Evolutionary conservation across 2,329 filamentous ascomycete genomes (phyloP).

Genomic region (Pseudogymnoascus sp.): DNA sequence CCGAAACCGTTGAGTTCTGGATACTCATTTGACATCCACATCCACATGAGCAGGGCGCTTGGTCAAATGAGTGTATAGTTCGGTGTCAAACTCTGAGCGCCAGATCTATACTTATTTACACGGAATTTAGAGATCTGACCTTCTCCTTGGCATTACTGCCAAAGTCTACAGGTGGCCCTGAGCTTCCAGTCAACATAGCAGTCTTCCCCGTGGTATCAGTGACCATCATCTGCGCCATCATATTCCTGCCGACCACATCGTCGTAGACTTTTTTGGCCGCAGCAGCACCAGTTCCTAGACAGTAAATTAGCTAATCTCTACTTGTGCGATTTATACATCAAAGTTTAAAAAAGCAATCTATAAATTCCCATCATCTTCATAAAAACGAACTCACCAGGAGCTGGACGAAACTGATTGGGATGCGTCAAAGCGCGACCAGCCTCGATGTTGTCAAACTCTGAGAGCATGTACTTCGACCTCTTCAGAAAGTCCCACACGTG

Average conservation of each 20-base stretch:
- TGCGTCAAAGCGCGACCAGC: constrained; percentile 29
- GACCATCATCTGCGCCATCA: constrained; percentile 20
- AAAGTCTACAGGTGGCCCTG: constrained; percentile 17
- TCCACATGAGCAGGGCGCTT: not conserved
- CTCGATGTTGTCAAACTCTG: constrained; percentile 35
- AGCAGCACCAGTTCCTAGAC: constrained; percentile 16
- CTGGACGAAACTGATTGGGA: constrained; percentile 31
- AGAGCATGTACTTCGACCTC: constrained; percentile 37
- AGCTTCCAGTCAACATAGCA: constrained; percentile 16
- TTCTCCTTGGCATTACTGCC: constrained; percentile 17
- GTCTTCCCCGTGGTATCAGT: constrained; percentile 20
- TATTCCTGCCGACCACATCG: constrained; percentile 20
- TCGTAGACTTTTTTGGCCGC: constrained; percentile 18
- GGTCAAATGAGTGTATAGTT: not conserved
- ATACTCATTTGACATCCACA: not conserved
- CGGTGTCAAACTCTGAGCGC: not conserved
- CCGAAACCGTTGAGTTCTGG: not conserved
- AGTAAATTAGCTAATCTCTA: not conserved
- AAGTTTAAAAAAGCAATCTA: not conserved
- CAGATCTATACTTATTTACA: not conserved
- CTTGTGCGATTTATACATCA: not conserved
- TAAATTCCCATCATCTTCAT: constrained; percentile 1
- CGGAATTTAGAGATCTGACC: constrained; percentile 14
- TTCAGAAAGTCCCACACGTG: constrained; percentile 38
- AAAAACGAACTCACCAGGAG: constrained; percentile 13